Base-by-base conservation (phyloP, 192 early-diverging fungal species). In the Kappamyces sp. region DNA sequence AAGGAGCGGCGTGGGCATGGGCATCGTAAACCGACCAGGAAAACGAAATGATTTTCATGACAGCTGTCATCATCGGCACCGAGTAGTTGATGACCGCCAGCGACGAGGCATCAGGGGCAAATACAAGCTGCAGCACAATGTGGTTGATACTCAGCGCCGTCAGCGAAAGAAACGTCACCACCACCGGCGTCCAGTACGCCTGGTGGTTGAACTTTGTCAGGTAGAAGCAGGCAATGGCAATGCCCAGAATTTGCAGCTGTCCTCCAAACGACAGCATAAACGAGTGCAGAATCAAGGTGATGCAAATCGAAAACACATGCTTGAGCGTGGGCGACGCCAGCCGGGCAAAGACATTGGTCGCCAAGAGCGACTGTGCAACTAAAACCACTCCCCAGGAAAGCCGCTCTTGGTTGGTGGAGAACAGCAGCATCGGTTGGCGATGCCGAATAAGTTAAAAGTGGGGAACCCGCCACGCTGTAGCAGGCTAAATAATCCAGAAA, bases 41-140 rank as follows among this genome's bases (percentile, higher is more conserved):
- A 38, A 52, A 52, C 5, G 35, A 34, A 52, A 52, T 52, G 5
- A 52, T 52, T 52, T 52, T 52, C 50, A 38, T 52, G 50, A 52
- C 40, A 22, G 22, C 22, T 22, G 22, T 22, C 22, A 22, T 22
- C 22, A 22, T 22, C 22, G 22, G 22, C 22, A 22, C 22, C 0
- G 22, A 22, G 22, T 22, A 22, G 22, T 22, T 22, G 22, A 22
- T 22, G 22, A 22, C 22, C 22, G 22, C 22, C 22, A 22, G 22
- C 22, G 22, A 22, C 22, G 22, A 22, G 22, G 22, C 22, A 22
- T 22, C 22, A 22, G 22, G 22, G 22, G 22, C 22, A 22, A 22
- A 22, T 22, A 22, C 22, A 22, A 22, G 22, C 22, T 22, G 22
- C 22, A 22, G 22, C 22, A 22, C 22, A 8, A 52, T 38, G 40